Evolutionary conservation across 2,329 filamentous ascomycete genomes (phyloP).

Genomic region (Fusarium floridanum): DNA sequence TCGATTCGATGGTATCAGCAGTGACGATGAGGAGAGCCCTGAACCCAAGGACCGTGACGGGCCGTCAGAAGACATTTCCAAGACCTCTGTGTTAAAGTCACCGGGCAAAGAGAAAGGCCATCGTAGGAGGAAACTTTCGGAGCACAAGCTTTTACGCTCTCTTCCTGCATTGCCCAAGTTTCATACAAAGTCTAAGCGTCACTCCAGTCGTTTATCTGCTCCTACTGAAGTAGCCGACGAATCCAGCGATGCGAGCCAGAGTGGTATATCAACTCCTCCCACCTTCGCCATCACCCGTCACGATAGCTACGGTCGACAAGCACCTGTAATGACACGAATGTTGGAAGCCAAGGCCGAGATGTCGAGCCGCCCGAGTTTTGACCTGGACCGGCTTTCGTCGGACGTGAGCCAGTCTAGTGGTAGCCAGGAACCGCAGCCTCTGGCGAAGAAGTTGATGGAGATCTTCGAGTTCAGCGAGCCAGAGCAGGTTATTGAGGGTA

Average conservation of each 20-base stretch:
- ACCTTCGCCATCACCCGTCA: slow-evolving; percentile 37
- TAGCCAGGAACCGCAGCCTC: slow-evolving; percentile 63
- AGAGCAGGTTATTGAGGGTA: slow-evolving; percentile 86
- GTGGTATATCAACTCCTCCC: slow-evolving; percentile 44
- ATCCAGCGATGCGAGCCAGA: slow-evolving; percentile 43
- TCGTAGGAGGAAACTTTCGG: slow-evolving; percentile 73
- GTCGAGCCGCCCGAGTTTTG: slow-evolving; percentile 69
- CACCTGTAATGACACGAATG: slow-evolving; percentile 83
- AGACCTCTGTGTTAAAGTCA: slow-evolving; percentile 57
- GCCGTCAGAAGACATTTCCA: slow-evolving; percentile 55
- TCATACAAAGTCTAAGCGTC: slow-evolving; percentile 57
- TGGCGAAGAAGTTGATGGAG: slow-evolving; percentile 80
- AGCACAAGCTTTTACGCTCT: slow-evolving; percentile 74
- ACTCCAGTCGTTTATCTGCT: slow-evolving; percentile 56
- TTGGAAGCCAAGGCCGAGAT: slow-evolving; percentile 78
- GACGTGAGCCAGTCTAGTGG: slow-evolving; percentile 52
- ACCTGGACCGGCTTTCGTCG: slow-evolving; percentile 62
- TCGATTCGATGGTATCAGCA: slow-evolving; percentile 82
- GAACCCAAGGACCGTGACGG: slow-evolving; percentile 57
- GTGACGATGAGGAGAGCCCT: slow-evolving; percentile 82
- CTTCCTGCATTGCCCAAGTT: slow-evolving; percentile 70
- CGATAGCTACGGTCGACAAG: slow-evolving; percentile 63
- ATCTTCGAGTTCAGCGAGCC: slow-evolving; percentile 86
- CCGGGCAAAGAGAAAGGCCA: slow-evolving; percentile 51
- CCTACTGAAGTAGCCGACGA: slow-evolving; percentile 53